Conservation (phyloP, 306 rosid species). For the Hippophae gyantsensis region DNA sequence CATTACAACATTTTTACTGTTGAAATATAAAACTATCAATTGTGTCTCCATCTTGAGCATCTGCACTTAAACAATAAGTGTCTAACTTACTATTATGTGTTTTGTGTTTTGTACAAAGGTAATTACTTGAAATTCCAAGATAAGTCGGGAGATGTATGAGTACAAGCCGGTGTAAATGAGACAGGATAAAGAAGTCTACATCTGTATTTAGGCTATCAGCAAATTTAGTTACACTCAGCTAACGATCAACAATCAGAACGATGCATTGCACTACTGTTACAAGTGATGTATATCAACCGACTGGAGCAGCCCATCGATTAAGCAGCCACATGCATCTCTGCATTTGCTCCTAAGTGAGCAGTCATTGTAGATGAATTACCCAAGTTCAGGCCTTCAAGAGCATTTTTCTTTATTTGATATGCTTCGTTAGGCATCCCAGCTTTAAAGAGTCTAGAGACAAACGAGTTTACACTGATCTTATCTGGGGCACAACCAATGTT, state of each 20-base stretch:
- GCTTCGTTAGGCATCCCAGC: slow-evolving; percentile 83
- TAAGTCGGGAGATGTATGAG: no score
- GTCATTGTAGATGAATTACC: slow-evolving; percentile 15
- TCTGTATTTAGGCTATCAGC: no score
- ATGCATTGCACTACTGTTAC: slow-evolving; percentile 7
- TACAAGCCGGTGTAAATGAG: no score
- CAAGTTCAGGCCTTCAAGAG: slow-evolving; percentile 24
- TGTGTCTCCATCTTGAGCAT: no score
- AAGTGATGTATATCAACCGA: neutral
- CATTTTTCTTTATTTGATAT: slow-evolving; percentile 36
- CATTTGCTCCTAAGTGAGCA: slow-evolving; percentile 23
- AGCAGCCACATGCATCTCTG: slow-evolving; percentile 36
- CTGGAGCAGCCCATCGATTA: slow-evolving; percentile 13
- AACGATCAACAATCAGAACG: neutral
- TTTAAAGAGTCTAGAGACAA: slow-evolving; percentile 64
- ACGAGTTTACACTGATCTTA: slow-evolving; percentile 45
- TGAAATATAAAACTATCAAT: no score
- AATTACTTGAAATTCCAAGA: no score
- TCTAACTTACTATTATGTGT: no score
- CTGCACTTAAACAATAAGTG: no score
- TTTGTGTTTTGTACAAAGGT: no score
- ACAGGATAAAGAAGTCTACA: no score
- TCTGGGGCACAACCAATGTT: slow-evolving; percentile 58
- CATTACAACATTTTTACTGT: no score
- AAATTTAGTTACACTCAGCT: no score